Evolutionary conservation across 2,329 filamentous ascomycete genomes (phyloP).

Genomic region (Trichoderma guizhouense): DNA sequence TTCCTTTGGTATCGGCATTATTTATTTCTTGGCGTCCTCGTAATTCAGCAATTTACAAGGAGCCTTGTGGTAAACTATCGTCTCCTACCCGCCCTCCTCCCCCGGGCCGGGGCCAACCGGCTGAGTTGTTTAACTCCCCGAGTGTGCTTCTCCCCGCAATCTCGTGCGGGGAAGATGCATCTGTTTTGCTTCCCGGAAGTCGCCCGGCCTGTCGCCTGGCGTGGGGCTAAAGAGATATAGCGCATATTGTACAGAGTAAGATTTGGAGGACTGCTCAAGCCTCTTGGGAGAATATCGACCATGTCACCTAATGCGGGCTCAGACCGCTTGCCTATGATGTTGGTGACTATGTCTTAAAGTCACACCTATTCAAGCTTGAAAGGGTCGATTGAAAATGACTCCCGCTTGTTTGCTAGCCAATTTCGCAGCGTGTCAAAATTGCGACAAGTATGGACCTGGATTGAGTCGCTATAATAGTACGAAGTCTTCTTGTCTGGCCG

Average conservation of each 20-base stretch:
- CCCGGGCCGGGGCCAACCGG: not conserved
- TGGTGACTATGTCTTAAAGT: not conserved
- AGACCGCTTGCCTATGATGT: not conserved
- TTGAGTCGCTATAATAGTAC: not conserved
- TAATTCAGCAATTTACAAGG: not conserved
- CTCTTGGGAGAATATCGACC: not conserved
- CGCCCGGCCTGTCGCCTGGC: not conserved
- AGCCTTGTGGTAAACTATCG: not conserved
- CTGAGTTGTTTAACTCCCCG: conserved; percentile 3
- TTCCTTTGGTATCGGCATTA: not conserved
- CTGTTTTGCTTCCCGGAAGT: not conserved
- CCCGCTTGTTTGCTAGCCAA: not conserved
- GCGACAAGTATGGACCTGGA: not conserved
- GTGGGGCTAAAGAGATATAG: not conserved
- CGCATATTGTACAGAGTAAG: not conserved
- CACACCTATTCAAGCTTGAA: not conserved
- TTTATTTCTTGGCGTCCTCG: not conserved
- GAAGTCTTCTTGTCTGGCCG: not conserved
- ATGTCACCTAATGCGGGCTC: not conserved
- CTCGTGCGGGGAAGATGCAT: not conserved
- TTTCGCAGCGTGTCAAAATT: not conserved
- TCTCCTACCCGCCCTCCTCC: not conserved
- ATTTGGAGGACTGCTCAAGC: not conserved
- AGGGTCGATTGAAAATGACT: not conserved
- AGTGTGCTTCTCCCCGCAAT: not conserved